A percentile compares a stretch with the other conserved stretches of the same genome.
Evolutionary conservation across 441 rosid genomes (phyloP).

Genomic region (Theobroma grandiflorum): DNA sequence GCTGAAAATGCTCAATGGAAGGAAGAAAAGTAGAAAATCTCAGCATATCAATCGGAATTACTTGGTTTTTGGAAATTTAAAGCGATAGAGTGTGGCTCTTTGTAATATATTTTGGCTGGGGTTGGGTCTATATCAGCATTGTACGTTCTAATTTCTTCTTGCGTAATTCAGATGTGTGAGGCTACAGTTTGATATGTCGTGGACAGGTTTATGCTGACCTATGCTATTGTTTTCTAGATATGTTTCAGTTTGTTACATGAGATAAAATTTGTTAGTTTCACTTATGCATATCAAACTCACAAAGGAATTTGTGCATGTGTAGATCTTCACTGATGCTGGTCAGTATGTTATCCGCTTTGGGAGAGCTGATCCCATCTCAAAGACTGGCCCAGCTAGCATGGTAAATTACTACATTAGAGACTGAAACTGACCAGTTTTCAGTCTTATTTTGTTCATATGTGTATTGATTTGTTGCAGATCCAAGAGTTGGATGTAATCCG

Average conservation of each 20-base stretch:
- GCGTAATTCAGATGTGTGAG: not conserved
- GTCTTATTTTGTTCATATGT: not conserved
- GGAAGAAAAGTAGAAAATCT: not conserved
- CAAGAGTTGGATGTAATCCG: constrained; percentile 82
- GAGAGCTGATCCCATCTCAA: constrained; percentile 61
- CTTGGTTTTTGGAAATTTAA: not conserved
- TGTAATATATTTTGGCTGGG: not conserved
- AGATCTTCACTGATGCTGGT: constrained; percentile 98
- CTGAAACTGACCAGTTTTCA: not conserved
- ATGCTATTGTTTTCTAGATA: not conserved
- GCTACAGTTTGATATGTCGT: not conserved
- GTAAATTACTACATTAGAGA: constrained; percentile 42
- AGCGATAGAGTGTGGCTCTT: not conserved
- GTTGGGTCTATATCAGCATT: not conserved
- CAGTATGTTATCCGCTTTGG: constrained; percentile 96
- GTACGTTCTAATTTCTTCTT: not conserved
- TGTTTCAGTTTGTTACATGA: not conserved
- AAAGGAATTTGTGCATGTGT: constrained; percentile 16
- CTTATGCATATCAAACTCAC: not conserved
- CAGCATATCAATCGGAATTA: not conserved
- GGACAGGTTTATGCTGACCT: not conserved
- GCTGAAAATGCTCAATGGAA: not conserved
- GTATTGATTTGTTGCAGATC: constrained; percentile 50
- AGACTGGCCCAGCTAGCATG: constrained; percentile 61
- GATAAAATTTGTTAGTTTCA: not conserved